phyloP scores from a whole-genome alignment of 2,329 filamentous ascomycete species.

The Penicillium sumatraense region DNA sequence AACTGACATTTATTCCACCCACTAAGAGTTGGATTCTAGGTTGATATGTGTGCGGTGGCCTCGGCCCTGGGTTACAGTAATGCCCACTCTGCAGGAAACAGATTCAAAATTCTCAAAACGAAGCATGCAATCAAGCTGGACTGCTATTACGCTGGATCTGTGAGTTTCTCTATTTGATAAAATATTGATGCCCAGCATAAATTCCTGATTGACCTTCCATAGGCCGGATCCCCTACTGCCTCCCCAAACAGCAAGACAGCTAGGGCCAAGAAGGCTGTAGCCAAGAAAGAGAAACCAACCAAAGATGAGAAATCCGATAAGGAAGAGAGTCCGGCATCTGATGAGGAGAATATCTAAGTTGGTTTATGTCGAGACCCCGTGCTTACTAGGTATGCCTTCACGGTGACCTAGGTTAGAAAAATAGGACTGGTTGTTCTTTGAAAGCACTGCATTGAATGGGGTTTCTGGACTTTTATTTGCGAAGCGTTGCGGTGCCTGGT shows the following conservation, averaged over 20 bases:
- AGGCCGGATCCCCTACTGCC: not conserved
- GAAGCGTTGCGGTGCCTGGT: too few relatives aligned
- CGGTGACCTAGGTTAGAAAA: not conserved
- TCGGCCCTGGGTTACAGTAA: slow-evolving; percentile 33
- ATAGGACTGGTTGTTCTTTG: not conserved
- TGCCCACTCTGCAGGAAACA: slow-evolving; percentile 31
- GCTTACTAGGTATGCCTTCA: not conserved
- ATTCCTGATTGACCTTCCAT: not conserved
- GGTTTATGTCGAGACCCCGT: not conserved
- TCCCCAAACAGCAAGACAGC: not conserved
- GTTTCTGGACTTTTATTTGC: not conserved
- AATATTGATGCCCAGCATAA: too few relatives aligned
- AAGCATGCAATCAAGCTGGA: slow-evolving; percentile 24
- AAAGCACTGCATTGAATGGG: not conserved
- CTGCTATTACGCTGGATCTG: not conserved
- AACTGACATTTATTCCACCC: not conserved
- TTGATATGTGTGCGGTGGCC: slow-evolving; percentile 33
- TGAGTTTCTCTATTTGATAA: too few relatives aligned
- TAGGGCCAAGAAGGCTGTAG: not conserved
- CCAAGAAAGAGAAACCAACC: not conserved
- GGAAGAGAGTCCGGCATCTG: not conserved
- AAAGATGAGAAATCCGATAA: not conserved
- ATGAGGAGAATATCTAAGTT: not conserved
- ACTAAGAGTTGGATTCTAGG: slow-evolving; percentile 16
- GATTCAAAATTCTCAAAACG: slow-evolving; percentile 31